A percentile compares a stretch with the other conserved stretches of the same genome.
Conservation (phyloP, 495 filamentous ascomycete genomes). For the Ramalina intermedia region DNA sequence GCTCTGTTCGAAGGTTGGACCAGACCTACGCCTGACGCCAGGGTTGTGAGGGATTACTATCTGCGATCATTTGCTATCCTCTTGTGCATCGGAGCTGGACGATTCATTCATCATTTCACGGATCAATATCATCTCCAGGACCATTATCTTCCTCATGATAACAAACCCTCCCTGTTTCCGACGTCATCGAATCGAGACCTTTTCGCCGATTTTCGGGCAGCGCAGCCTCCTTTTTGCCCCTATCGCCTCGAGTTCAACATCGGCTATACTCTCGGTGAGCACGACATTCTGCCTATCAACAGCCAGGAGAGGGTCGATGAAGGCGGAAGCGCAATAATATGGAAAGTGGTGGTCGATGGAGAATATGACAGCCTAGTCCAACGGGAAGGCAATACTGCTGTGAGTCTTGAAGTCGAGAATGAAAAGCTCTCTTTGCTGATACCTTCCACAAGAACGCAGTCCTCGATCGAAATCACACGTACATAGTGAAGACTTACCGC, state of each 20-base stretch:
- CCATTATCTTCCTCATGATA: neutral
- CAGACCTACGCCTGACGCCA: neutral
- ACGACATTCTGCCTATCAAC: constrained; percentile 1
- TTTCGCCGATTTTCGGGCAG: neutral
- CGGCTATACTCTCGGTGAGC: neutral
- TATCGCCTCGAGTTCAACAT: neutral
- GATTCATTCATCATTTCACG: constrained; percentile 2
- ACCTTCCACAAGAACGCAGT: neutral
- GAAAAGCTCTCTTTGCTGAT: neutral
- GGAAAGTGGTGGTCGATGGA: neutral
- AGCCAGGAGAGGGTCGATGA: neutral
- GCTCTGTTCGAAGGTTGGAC: neutral
- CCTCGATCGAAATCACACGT: constrained; percentile 10
- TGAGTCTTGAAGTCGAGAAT: neutral
- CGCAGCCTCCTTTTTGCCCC: constrained; percentile 8
- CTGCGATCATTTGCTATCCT: constrained; percentile 5
- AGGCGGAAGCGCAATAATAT: constrained; percentile 4
- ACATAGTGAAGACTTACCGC: constrained; percentile 28
- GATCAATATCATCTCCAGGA: neutral
- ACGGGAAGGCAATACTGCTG: neutral
- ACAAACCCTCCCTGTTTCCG: constrained; percentile 2
- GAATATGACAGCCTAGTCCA: neutral
- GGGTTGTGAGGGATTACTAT: neutral
- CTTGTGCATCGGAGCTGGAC: neutral
- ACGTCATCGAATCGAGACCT: neutral